A percentile compares a stretch with the other conserved stretches of the same genome.
Conservation (phyloP, 805 yeast genomes). For the Candida manassasensis region DNA sequence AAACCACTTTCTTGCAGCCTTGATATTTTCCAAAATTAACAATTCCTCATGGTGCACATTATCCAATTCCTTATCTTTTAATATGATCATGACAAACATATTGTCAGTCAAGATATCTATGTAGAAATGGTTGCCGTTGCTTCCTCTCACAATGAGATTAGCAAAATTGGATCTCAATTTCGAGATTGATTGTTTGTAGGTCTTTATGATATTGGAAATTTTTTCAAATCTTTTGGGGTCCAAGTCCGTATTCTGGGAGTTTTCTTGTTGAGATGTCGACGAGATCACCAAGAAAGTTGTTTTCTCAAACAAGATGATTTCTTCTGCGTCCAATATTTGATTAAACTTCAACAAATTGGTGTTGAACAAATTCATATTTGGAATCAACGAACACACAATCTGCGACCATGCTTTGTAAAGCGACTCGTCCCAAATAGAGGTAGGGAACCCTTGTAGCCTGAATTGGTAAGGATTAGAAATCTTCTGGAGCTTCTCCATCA, state of each 20-base stretch:
- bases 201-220: conserved; percentile 87
- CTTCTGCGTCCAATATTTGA: conserved; percentile 74
- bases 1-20: conserved; percentile 53
- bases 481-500: conserved; percentile 76
- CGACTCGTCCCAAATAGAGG: conserved; percentile 96
- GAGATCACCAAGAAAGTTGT: conserved; percentile 86
- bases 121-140: conserved; percentile 40
- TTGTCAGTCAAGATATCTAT: conserved; percentile 57
- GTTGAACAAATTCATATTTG: conserved; percentile 81
- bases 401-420: conserved; percentile 96
- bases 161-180: conserved; percentile 82
- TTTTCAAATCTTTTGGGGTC: conserved; percentile 95
- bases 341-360: conserved; percentile 70
- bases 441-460: conserved; percentile 79
- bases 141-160: conserved; percentile 66
- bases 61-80: conserved; percentile 35
- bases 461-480: conserved; percentile 66
- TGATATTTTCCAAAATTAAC: conserved; percentile 52
- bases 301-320: conserved; percentile 85
- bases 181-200: conserved; percentile 87
- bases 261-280: conserved; percentile 39
- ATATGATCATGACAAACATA: conserved; percentile 57
- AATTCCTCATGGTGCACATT: conserved; percentile 35
- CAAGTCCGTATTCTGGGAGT: conserved; percentile 25
- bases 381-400: conserved; percentile 90